These are phyloP conservation scores for Candida incommunis DNA, from an alignment of 805 yeast species.

Conservation along the genomic window DNA sequence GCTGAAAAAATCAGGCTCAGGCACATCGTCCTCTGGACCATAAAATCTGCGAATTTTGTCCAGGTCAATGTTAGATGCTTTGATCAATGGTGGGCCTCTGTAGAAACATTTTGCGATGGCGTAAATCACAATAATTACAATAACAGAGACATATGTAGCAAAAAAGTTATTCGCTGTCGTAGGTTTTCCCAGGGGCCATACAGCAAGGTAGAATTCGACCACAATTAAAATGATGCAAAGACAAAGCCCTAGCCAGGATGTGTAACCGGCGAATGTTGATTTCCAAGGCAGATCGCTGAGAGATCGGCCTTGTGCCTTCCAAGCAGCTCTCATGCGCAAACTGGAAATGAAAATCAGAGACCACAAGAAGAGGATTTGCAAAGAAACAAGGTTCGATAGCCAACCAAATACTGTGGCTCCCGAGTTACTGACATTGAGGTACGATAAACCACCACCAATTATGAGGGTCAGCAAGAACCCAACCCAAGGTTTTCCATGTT, in stretches of 20 bases:
- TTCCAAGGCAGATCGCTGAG: constrained; percentile 3
- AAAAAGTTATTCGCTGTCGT: neutral
- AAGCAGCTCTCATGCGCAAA: constrained; percentile 31
- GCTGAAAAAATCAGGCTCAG: neutral
- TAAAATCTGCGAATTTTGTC: neutral
- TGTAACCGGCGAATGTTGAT: constrained; percentile 2
- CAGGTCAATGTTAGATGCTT: neutral
- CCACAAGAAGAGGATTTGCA: constrained; percentile 34
- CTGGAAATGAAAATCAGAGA: constrained; percentile 34
- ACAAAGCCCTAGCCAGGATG: constrained; percentile 29
- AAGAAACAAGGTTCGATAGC: neutral
- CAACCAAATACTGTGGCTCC: neutral
- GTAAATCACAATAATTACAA: constrained; percentile 2
- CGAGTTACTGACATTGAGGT: constrained; percentile 1
- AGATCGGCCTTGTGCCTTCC: constrained; percentile 23
- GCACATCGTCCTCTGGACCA: neutral
- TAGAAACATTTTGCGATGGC: neutral
- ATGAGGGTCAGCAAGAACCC: neutral
- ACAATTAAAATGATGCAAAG: constrained; percentile 26
- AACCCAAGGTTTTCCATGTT: constrained; percentile 48
- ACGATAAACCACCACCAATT: neutral
- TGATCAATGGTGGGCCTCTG: neutral
- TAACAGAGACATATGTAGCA: constrained; percentile 28
- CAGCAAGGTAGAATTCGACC: constrained; percentile 3
- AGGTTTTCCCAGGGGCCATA: neutral